Percentiles rank a stretch among this genome's conserved stretches.
Evolutionary conservation across 2,329 filamentous ascomycete species (phyloP).

Genomic region (Sclerotinia subarctica): DNA sequence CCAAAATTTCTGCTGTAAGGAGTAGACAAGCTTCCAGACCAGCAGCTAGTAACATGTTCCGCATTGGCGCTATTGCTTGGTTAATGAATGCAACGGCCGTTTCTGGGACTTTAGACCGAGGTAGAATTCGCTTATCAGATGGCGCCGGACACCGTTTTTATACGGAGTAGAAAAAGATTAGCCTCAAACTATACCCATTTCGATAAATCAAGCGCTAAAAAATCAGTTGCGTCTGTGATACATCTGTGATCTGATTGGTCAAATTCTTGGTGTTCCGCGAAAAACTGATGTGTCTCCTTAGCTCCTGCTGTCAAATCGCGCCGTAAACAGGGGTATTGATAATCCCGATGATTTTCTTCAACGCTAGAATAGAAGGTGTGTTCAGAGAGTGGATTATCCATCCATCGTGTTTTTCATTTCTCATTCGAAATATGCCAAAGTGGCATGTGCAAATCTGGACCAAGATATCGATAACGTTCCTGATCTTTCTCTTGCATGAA

Average conservation of each 20-base stretch:
- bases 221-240: too few relatives aligned
- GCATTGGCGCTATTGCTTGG: background rate
- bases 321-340: background rate
- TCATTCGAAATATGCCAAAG: background rate
- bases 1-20: background rate
- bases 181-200: too few relatives aligned
- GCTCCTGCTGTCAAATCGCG: too few relatives aligned
- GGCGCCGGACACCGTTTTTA: background rate
- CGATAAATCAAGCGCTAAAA: too few relatives aligned
- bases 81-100: background rate
- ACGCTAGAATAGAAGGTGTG: background rate
- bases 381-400: background rate
- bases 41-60: background rate
- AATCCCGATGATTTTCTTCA: background rate
- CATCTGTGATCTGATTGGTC: too few relatives aligned
- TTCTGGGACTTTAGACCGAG: background rate
- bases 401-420: background rate
- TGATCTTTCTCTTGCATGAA: slow-evolving; percentile 1
- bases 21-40: background rate
- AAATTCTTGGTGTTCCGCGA: too few relatives aligned
- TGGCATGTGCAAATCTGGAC: background rate
- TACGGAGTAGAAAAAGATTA: too few relatives aligned
- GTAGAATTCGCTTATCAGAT: too few relatives aligned
- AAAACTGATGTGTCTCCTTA: too few relatives aligned
- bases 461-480: background rate